A percentile compares a stretch with the other conserved stretches of the same genome.
Evolutionary conservation across 257 asterid species (phyloP).

Genomic region (Solanum megistacrolobum): DNA sequence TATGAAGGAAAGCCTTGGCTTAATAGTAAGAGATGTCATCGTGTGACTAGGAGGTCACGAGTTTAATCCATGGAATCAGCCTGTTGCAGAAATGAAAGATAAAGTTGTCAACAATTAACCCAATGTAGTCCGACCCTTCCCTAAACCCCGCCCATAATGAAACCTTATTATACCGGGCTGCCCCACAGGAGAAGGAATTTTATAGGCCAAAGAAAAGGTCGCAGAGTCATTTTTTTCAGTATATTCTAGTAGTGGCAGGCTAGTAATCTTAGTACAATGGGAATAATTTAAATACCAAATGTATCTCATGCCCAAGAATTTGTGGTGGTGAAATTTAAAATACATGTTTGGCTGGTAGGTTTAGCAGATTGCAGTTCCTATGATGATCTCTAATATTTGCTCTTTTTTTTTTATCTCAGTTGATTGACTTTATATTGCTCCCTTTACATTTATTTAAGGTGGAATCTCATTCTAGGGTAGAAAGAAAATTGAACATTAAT

Average conservation of each 20-base stretch:
- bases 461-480: background rate
- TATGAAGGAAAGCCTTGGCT: background rate
- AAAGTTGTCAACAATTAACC: background rate
- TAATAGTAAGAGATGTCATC: background rate
- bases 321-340: background rate
- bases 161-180: background rate
- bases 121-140: background rate
- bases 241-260: background rate
- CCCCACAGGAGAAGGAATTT: background rate
- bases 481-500: background rate
- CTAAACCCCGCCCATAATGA: background rate
- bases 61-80: background rate
- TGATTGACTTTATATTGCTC: background rate
- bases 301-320: background rate
- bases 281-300: background rate
- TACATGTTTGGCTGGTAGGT: background rate
- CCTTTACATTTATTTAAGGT: background rate
- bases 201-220: background rate
- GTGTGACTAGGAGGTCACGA: background rate
- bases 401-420: background rate
- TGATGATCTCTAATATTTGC: background rate
- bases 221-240: background rate
- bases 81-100: background rate
- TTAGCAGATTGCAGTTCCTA: background rate
- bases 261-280: background rate